A percentile compares a stretch with the other conserved stretches of the same genome.
These are phyloP conservation scores for Phlebiopsis flavidoalba DNA, from an alignment of 768 basidiomycete species.

Conservation along the genomic window DNA sequence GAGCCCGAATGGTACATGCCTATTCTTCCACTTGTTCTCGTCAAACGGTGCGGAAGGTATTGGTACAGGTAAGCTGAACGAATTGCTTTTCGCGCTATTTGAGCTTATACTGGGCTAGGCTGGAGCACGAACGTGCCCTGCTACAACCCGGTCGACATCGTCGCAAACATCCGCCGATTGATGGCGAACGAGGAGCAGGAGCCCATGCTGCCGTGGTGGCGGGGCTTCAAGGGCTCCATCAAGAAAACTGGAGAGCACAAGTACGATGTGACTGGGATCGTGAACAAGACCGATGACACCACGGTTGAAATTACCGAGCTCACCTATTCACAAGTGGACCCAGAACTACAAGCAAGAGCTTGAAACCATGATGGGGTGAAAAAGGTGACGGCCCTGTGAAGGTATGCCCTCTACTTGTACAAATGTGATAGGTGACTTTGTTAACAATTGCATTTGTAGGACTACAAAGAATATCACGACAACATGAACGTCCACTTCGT, in stretches of 20 bases:
- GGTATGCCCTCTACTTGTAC: conserved; percentile 35
- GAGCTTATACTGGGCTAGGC: conserved; percentile 33
- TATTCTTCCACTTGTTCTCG: conserved; percentile 76
- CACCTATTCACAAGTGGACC: conserved; percentile 95
- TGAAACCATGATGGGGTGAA: conserved; percentile 85
- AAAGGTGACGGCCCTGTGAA: conserved; percentile 76
- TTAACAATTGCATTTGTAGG: conserved; percentile 40
- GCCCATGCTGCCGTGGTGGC: conserved; percentile 95
- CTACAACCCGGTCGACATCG: conserved; percentile 89
- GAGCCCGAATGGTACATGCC: conserved; percentile 97
- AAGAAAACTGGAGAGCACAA: conserved; percentile 79
- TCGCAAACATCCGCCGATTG: conserved; percentile 77
- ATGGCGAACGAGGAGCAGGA: conserved; percentile 83
- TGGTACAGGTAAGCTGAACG: conserved; percentile 48
- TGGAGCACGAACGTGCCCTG: conserved; percentile 94
- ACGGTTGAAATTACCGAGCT: conserved; percentile 94
- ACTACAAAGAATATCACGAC: conserved; percentile 96
- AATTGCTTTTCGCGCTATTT: neutral
- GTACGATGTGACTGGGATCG: conserved; percentile 74
- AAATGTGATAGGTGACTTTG: neutral
- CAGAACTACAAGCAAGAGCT: conserved; percentile 88
- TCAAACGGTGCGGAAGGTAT: conserved; percentile 98
- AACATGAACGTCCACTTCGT: conserved; percentile 89
- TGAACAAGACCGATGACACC: conserved; percentile 74
- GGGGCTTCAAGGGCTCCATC: conserved; percentile 89